A percentile compares a stretch with the other conserved stretches of the same genome.
Evolutionary conservation across 805 yeast genomes (phyloP).

Genomic region (Ogataea ramenticola): DNA sequence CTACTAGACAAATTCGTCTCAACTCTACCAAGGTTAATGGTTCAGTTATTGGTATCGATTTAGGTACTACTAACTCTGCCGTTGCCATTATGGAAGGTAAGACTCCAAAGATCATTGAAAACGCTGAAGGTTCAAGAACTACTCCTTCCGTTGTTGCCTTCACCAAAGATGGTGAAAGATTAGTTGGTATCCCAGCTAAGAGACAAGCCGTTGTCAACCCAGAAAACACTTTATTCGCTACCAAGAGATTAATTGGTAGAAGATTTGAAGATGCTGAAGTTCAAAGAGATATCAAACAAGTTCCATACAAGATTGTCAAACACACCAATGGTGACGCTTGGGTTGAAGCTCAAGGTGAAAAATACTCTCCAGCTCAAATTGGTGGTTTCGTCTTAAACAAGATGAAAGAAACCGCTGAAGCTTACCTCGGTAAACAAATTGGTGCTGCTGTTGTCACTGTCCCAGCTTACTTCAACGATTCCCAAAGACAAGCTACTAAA

Average conservation of each 20-base stretch:
- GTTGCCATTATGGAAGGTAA: conserved; percentile 68
- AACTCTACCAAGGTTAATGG: conserved; percentile 28
- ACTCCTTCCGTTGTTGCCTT: conserved; percentile 77
- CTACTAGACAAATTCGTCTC: conserved; percentile 24
- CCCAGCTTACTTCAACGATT: conserved; percentile 86
- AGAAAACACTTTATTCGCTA: conserved; percentile 72
- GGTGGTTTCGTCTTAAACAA: conserved; percentile 76
- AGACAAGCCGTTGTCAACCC: conserved; percentile 74
- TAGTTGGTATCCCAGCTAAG: conserved; percentile 67
- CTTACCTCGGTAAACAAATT: conserved; percentile 79
- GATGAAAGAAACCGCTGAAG: conserved; percentile 98
- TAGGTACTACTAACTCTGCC: conserved; percentile 81
- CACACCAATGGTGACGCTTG: conserved; percentile 65
- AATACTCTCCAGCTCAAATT: conserved; percentile 62
- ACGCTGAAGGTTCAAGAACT: conserved; percentile 72
- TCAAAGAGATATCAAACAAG: conserved; percentile 54
- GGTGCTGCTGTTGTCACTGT: conserved; percentile 88
- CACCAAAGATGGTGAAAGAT: conserved; percentile 36
- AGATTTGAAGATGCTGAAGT: conserved; percentile 62
- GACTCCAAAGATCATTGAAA: conserved; percentile 60
- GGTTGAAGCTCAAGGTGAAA: conserved; percentile 41
- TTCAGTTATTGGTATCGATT: conserved; percentile 62
- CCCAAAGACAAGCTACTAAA: conserved; percentile 91
- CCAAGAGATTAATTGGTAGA: conserved; percentile 76
- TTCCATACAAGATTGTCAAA: conserved; percentile 57